Percentiles rank a stretch among this genome's conserved stretches.
Conservation (phyloP, 805 yeast species). For the Monosporozyma solicola region DNA sequence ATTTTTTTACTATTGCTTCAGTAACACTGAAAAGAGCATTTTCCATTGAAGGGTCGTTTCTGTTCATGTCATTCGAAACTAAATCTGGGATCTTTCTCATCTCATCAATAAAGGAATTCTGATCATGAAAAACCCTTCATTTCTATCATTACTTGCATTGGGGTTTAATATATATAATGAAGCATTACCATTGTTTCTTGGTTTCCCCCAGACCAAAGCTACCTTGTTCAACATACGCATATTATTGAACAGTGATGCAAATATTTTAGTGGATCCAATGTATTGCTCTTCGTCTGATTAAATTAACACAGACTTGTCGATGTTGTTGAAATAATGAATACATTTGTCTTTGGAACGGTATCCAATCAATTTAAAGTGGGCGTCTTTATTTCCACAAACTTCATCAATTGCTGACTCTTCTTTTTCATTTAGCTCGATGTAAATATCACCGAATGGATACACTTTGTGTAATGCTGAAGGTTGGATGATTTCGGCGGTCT, state of each 20-base stretch:
- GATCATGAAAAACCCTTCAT: slow-evolving; percentile 67
- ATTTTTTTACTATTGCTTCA: slow-evolving; percentile 30
- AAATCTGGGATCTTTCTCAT: slow-evolving; percentile 51
- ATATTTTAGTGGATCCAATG: slow-evolving; percentile 56
- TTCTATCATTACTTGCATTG: slow-evolving; percentile 26
- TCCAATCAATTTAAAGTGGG: slow-evolving; percentile 59
- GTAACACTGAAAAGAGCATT: slow-evolving; percentile 18
- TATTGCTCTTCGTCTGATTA: slow-evolving; percentile 56
- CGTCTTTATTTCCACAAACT: slow-evolving; percentile 11
- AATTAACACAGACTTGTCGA: slow-evolving; percentile 50
- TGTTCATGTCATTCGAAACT: slow-evolving; percentile 5
- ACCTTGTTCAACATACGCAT: slow-evolving; percentile 43
- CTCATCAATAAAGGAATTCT: slow-evolving; percentile 71
- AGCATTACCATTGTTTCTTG: slow-evolving; percentile 47
- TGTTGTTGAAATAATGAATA: slow-evolving; percentile 43
- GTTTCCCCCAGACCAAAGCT: slow-evolving; percentile 68
- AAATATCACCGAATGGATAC: slow-evolving; percentile 40
- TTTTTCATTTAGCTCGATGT: slow-evolving; percentile 34
- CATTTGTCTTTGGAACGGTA: slow-evolving; percentile 41
- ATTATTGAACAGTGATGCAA: slow-evolving; percentile 57
- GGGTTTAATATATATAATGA: slow-evolving; percentile 52
- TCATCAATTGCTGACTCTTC: not conserved
- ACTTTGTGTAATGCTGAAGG: slow-evolving; percentile 31
- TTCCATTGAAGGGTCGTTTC: slow-evolving; percentile 10
- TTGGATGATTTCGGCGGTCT: slow-evolving; percentile 38